Percentiles rank a stretch among this genome's conserved stretches.
Conservation (phyloP, 768 basidiomycete genomes). For the Lentinula sp. region DNA sequence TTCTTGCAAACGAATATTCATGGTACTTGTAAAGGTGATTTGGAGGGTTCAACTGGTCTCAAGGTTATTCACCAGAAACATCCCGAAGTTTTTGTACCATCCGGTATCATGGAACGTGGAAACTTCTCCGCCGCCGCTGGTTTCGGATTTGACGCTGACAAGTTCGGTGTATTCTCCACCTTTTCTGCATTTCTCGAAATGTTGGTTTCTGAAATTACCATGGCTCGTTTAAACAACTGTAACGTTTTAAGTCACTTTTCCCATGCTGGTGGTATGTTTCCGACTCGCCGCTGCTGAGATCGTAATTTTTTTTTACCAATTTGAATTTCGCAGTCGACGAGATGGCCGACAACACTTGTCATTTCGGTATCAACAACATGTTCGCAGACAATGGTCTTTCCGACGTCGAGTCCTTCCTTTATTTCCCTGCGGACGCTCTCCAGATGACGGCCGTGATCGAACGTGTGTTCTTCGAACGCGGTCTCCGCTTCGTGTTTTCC, state of each 20-base stretch:
- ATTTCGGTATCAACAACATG: constrained; percentile 78
- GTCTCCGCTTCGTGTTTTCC: constrained; percentile 82
- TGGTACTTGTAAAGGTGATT: constrained; percentile 46
- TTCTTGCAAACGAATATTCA: constrained; percentile 3
- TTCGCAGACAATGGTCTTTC: constrained; percentile 86
- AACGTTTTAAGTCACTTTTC: constrained; percentile 88
- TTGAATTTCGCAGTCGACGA: constrained; percentile 48
- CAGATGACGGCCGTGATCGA: constrained; percentile 79
- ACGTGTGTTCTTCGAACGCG: constrained; percentile 77
- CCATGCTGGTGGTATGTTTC: constrained; percentile 67
- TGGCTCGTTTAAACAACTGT: constrained; percentile 88
- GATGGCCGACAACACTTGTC: constrained; percentile 57
- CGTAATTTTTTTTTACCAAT: background rate
- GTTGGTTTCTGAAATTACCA: constrained; percentile 83
- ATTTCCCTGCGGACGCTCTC: constrained; percentile 81
- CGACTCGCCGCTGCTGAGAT: background rate
- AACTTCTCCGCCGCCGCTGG: constrained; percentile 84
- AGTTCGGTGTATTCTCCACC: constrained; percentile 85
- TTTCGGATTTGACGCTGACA: constrained; percentile 77
- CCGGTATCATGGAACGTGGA: constrained; percentile 84
- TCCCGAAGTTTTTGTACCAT: constrained; percentile 80
- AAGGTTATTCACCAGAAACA: constrained; percentile 87
- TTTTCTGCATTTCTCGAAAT: constrained; percentile 93
- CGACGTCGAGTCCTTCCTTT: constrained; percentile 73
- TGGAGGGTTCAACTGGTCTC: constrained; percentile 86